Percentiles rank a stretch among this genome's conserved stretches.
These are phyloP conservation scores for Cyclospora cayetanensis DNA, from an alignment of 169 alveolate species.

Conservation along the genomic window DNA sequence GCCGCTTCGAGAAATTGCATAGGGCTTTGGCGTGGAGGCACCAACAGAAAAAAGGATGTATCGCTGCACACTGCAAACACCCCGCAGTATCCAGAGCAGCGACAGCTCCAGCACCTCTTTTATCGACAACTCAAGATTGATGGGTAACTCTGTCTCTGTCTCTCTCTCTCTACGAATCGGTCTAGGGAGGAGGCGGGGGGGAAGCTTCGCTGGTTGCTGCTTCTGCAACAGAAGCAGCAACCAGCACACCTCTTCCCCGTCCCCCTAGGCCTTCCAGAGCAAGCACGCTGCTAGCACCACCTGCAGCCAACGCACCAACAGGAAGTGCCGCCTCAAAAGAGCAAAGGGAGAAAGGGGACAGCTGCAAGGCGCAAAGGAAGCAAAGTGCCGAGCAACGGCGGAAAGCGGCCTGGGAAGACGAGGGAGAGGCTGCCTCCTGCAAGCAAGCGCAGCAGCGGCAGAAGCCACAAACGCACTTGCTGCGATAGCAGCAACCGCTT, in stretches of 20 bases:
- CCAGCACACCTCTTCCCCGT: no score
- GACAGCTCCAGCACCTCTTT: background rate
- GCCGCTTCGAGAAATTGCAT: background rate
- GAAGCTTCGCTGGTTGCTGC: background rate
- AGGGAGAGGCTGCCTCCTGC: conserved; percentile 20
- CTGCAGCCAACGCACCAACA: background rate
- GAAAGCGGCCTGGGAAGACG: conserved; percentile 7
- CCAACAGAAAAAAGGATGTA: background rate
- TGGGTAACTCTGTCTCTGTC: background rate
- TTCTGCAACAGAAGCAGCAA: conserved; percentile 1
- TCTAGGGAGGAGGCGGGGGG: background rate
- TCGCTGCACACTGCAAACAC: conserved; percentile 15
- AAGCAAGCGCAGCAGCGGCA: background rate
- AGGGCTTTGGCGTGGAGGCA: conserved; percentile 23
- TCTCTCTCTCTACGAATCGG: no score
- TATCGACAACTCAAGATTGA: background rate
- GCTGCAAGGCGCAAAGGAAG: conserved; percentile 14
- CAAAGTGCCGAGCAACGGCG: conserved; percentile 38
- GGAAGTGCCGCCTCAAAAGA: conserved; percentile 4
- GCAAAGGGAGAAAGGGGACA: conserved; percentile 9
- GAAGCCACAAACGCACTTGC: background rate
- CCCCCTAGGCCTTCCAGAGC: no score
- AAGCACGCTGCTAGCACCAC: conserved; percentile 2
- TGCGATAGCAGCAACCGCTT: background rate
- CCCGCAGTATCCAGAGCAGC: background rate